These are phyloP conservation scores for Corymbia citriodora DNA, from an alignment of 441 rosid genomes.

Conservation along the genomic window DNA sequence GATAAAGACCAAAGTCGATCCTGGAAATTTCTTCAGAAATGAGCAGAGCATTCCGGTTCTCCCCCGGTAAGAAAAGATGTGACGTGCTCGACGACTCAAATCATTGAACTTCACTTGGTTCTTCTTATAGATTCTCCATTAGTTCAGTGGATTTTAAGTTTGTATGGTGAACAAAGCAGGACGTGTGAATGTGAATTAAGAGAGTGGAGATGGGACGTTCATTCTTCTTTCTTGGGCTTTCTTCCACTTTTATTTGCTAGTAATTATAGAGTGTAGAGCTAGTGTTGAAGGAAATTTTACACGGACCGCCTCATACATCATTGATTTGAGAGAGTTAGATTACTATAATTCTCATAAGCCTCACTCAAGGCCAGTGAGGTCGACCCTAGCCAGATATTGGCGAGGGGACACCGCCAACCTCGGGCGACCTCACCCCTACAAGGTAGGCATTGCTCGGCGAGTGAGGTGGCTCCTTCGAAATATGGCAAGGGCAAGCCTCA, in stretches of 20 bases:
- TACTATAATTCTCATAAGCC: no score
- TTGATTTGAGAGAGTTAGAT: no score
- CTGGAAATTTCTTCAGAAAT: neutral
- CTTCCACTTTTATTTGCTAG: no score
- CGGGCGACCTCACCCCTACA: accelerated
- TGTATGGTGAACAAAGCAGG: neutral
- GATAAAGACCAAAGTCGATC: slow-evolving; percentile 2
- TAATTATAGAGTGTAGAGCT: no score
- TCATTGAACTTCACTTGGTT: neutral
- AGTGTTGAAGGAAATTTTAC: no score
- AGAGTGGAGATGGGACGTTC: neutral
- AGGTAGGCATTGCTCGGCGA: no score
- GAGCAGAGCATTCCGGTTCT: slow-evolving; percentile 1
- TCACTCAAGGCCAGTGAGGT: no score
- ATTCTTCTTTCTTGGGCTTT: neutral
- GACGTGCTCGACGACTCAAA: neutral
- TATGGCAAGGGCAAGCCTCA: no score
- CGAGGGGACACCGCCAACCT: no score
- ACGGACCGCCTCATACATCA: no score
- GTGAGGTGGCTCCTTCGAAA: no score
- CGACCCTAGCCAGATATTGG: no score
- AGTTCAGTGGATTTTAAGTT: neutral
- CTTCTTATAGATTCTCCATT: neutral
- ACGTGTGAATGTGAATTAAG: neutral
- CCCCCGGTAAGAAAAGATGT: neutral